Evolutionary conservation across 768 basidiomycete species (phyloP).

Genomic region (Suillus plorans): DNA sequence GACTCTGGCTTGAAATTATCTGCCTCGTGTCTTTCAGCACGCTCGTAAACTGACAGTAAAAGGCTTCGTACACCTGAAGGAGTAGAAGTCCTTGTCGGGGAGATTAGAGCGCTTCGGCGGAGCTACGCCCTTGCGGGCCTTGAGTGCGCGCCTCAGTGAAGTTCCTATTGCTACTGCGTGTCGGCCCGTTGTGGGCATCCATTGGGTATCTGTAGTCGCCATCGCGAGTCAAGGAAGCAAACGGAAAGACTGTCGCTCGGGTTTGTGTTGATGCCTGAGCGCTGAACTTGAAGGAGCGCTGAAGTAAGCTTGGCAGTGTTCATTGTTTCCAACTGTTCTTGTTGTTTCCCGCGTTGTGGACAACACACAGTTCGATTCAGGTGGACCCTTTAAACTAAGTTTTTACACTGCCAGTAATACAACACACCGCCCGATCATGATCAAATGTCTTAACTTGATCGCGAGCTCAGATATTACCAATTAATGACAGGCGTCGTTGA

Average conservation of each 20-base stretch:
- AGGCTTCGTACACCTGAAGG: conserved; percentile 65
- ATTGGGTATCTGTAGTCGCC: conserved; percentile 44
- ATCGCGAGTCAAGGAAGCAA: conserved; percentile 26
- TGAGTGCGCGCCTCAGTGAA: conserved; percentile 65
- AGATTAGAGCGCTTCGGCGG: conserved; percentile 42
- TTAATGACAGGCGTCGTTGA: too few species aligned
- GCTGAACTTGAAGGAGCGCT: not conserved
- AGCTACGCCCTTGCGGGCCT: conserved; percentile 59
- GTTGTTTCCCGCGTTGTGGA: not conserved
- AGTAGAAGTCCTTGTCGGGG: conserved; percentile 70
- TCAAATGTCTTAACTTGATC: not conserved
- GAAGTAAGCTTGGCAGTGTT: conserved; percentile 2
- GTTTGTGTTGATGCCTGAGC: not conserved
- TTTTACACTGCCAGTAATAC: not conserved
- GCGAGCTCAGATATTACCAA: too few species aligned
- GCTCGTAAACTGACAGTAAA: not conserved
- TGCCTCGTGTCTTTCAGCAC: conserved; percentile 27
- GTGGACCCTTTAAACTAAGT: not conserved
- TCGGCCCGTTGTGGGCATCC: conserved; percentile 61
- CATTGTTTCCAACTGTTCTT: not conserved
- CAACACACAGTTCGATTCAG: not conserved
- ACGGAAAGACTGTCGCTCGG: not conserved
- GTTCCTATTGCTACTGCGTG: conserved; percentile 60
- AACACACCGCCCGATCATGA: not conserved
- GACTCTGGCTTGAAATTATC: conserved; percentile 78